These are phyloP conservation scores for Hanseniaspora lindneri DNA, from an alignment of 805 yeast genomes.

Conservation along the genomic window DNA sequence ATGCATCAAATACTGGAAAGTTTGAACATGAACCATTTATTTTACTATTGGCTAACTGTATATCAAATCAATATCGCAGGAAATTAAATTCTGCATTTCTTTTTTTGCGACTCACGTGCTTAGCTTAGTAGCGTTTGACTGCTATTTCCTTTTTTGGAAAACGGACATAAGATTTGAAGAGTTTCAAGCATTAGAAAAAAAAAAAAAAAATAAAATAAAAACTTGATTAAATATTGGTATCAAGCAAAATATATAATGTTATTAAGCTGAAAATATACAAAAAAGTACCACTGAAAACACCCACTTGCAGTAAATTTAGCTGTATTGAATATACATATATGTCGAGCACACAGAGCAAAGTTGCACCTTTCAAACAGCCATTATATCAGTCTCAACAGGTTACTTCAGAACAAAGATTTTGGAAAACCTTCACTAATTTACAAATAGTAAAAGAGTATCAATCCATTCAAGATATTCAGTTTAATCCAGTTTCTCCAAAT, in stretches of 20 bases:
- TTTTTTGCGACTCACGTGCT: not conserved
- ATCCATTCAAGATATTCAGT: conserved; percentile 76
- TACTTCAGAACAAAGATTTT: conserved; percentile 86
- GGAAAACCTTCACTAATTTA: conserved; percentile 79
- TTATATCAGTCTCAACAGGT: conserved; percentile 65
- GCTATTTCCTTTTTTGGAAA: conserved; percentile 1
- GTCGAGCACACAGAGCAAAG: conserved; percentile 63
- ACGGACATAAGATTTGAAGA: not conserved
- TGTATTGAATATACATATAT: conserved; percentile 28
- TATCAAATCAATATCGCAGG: too few relatives aligned
- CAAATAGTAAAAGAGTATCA: conserved; percentile 87
- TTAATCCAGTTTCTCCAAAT: conserved; percentile 66
- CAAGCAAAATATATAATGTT: too few relatives aligned
- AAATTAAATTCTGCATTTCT: too few relatives aligned
- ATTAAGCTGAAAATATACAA: not conserved
- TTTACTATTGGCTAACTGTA: too few relatives aligned
- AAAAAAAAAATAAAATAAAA: not conserved
- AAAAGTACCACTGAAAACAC: not conserved
- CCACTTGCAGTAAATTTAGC: too few relatives aligned
- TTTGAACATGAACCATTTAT: not conserved
- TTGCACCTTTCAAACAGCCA: conserved; percentile 55
- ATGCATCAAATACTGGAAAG: conserved; percentile 58
- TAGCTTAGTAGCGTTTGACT: not conserved
- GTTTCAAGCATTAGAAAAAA: not conserved
- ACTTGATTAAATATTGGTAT: too few relatives aligned